Evolutionary conservation across 441 rosid species (phyloP).

Genomic region (Melastoma candidum): DNA sequence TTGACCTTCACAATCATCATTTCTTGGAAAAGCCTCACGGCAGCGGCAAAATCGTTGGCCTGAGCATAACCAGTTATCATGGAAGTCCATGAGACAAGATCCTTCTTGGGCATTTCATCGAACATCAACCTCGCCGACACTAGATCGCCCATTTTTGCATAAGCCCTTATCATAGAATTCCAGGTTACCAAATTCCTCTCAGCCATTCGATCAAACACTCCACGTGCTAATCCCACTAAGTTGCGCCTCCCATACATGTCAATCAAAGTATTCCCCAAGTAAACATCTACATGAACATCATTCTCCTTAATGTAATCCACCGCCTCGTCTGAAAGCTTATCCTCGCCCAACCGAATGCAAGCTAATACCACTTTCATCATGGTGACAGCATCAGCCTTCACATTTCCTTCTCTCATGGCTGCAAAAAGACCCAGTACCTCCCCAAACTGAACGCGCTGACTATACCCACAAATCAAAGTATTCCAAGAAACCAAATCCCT

Average conservation of each 20-base stretch:
- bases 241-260: conserved; percentile 45
- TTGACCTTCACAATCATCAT: conserved; percentile 29
- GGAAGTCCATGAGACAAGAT: conserved; percentile 51
- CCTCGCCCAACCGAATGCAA: conserved; percentile 20
- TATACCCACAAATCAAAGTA: conserved; percentile 56
- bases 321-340: conserved; percentile 22
- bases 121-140: conserved; percentile 30
- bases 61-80: conserved; percentile 41
- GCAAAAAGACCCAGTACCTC: conserved; percentile 38
- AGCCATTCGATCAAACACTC: conserved; percentile 34
- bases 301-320: conserved; percentile 34
- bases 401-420: conserved; percentile 31
- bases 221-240: conserved; percentile 26
- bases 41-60: conserved; percentile 26
- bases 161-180: conserved; percentile 37
- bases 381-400: conserved; percentile 50
- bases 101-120: conserved; percentile 33
- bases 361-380: conserved; percentile 55
- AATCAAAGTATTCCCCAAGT: conserved; percentile 45
- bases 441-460: conserved; percentile 26
- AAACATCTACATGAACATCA: conserved; percentile 31
- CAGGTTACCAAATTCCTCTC: conserved; percentile 38
- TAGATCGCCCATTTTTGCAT: conserved; percentile 22
- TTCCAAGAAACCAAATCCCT: conserved; percentile 73
- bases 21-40: conserved; percentile 32